Base-by-base conservation (phyloP, 164 flowering plant genomes). In the Vitis rotundifolia region DNA sequence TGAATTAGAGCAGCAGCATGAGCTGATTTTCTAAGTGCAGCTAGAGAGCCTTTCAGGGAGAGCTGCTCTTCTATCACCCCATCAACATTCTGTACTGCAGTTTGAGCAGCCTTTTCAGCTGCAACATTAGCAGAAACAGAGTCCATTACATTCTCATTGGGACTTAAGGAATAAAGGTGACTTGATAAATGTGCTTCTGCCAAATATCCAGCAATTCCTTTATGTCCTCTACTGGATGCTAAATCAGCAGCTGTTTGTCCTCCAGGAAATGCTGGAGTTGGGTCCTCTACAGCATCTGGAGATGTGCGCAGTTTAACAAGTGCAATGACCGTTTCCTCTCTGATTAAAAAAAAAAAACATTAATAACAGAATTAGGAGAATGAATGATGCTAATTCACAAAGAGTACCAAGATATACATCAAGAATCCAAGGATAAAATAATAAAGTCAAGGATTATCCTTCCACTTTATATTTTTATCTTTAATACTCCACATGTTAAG, bases 231-330 rank as follows among this genome's bases (percentile, higher is more conserved):
- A 54, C 75, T 78, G 15, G 91, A 88, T 58, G 95, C 95, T 22
- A 92, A 72, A 83, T 90, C 93, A 65, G 94, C 93, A 64, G 97
- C 94, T 15, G 85, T 90, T 72, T 65, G 69, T 61, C 97, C 95
- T 62, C 80, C 83, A 26, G 92, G 95, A 78, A 70, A 86, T 72
- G 67, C 71, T 67, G 93, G 66, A 5, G 86, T 85, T 61, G 97
- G 95, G 67, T 92, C 93, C 14, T 83, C 83, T 37, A 92, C 80
- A 29, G 87, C 87, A 68, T 89, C 89, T 9, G 91, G 80, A 62
- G 83, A 73, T 51, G 87, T 92, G 64, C 90, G 92, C 63, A 92
- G 68, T 65, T 66, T 70, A 51, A 87, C 70, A 55, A 92, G 83
- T 47, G 77, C 70, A 70, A 77, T 74, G 49, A 87, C 89, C 5